Conservation (phyloP, 257 asterid genomes). For the Jaltomata sinuosa region DNA sequence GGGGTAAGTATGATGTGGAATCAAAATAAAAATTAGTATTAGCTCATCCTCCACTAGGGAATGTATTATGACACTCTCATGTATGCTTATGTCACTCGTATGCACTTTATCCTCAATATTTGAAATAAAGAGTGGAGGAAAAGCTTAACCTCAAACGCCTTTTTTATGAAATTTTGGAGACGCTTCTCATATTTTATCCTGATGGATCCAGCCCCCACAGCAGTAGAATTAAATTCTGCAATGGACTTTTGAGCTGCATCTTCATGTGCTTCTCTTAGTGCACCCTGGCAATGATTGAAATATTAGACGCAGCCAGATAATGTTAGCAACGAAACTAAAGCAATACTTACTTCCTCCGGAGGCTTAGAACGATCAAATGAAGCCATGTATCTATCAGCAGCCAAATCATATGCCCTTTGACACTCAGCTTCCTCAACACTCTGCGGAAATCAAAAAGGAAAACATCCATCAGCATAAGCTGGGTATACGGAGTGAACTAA, state of each 20-base stretch:
- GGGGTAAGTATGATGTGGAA: not conserved
- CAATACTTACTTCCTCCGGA: slow-evolving; percentile 83
- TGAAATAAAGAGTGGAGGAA: not conserved
- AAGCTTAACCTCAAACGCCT: slow-evolving; percentile 80
- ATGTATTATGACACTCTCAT: not conserved
- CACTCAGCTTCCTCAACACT: slow-evolving; percentile 99
- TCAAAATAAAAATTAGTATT: not conserved
- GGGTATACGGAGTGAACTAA: not conserved
- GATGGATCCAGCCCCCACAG: slow-evolving; percentile 78
- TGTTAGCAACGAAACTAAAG: not conserved
- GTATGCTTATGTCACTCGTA: not conserved
- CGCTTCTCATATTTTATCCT: slow-evolving; percentile 89
- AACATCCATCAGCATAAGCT: not conserved
- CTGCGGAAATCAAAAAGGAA: slow-evolving; percentile 19
- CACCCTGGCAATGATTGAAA: slow-evolving; percentile 46
- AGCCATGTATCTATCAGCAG: slow-evolving; percentile 72
- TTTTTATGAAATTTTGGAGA: slow-evolving; percentile 62
- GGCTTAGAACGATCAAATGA: slow-evolving; percentile 73
- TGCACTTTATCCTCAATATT: not conserved
- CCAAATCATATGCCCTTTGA: slow-evolving; percentile 82
- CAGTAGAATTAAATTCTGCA: slow-evolving; percentile 64
- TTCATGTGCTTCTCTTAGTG: slow-evolving; percentile 91
- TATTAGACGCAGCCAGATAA: slow-evolving; percentile 14
- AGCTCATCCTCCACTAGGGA: not conserved
- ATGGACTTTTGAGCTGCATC: slow-evolving; percentile 72